phyloP scores from a whole-genome alignment of 106 monocot genomes.

The Dioscorea alata region DNA sequence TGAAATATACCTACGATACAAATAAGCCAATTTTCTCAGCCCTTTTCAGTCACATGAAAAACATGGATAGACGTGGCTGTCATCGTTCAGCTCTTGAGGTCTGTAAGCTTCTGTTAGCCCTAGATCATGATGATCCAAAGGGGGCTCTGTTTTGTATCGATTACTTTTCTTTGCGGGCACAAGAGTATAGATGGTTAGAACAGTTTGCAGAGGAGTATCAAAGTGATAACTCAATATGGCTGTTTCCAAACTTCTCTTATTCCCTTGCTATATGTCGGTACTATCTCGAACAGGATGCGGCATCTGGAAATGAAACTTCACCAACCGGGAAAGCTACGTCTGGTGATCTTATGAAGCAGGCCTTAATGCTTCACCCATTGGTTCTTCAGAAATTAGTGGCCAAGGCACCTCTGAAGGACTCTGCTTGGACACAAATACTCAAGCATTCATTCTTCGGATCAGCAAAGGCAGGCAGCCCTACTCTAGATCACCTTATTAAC shows the following conservation, averaged over 20 bases:
- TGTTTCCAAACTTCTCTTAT: slow-evolving; percentile 92
- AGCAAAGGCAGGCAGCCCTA: slow-evolving; percentile 76
- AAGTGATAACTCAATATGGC: slow-evolving; percentile 76
- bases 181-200: slow-evolving; percentile 87
- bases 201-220: slow-evolving; percentile 61
- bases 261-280: slow-evolving; percentile 73
- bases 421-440: slow-evolving; percentile 71
- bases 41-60: slow-evolving; percentile 89
- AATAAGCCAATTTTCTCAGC: slow-evolving; percentile 89
- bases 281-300: slow-evolving; percentile 53
- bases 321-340: slow-evolving; percentile 56
- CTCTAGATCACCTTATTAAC: slow-evolving; percentile 81
- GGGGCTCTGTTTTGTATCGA: slow-evolving; percentile 92
- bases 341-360: slow-evolving; percentile 90
- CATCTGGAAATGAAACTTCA: slow-evolving; percentile 2
- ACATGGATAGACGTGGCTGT: slow-evolving; percentile 88
- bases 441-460: slow-evolving; percentile 74
- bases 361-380: slow-evolving; percentile 93
- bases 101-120: slow-evolving; percentile 79
- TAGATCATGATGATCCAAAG: slow-evolving; percentile 88
- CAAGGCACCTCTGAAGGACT: slow-evolving; percentile 88
- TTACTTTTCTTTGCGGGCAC: slow-evolving; percentile 86
- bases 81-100: slow-evolving; percentile 96
- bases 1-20: slow-evolving; percentile 71
- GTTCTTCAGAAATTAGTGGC: slow-evolving; percentile 80